A percentile compares a stretch with the other conserved stretches of the same genome.
Conservation (phyloP, 2,329 filamentous ascomycete genomes). For the Sporothrix pallida region DNA sequence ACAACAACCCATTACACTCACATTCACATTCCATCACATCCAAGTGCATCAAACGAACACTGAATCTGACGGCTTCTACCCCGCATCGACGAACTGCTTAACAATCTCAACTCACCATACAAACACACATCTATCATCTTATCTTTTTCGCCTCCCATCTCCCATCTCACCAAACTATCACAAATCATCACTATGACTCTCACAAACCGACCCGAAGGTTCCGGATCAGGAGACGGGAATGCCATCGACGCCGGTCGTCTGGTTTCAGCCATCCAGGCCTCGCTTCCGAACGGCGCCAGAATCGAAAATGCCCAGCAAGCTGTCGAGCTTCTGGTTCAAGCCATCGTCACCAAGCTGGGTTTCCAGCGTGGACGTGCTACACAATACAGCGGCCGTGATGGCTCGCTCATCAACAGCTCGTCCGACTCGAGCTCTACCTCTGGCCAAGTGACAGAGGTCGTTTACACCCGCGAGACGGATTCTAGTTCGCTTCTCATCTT, state of each 20-base stretch:
- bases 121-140: neutral
- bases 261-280: slow-evolving; percentile 63
- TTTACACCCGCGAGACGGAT: neutral
- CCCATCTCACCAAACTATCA: no score
- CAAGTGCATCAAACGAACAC: neutral
- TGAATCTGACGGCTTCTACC: neutral
- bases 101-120: neutral
- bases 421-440: neutral
- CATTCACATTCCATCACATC: neutral
- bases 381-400: neutral
- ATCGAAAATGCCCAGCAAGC: slow-evolving; percentile 73
- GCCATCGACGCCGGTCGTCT: slow-evolving; percentile 54
- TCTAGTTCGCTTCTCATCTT: neutral
- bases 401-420: neutral
- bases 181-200: slow-evolving; percentile 5
- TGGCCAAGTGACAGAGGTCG: neutral
- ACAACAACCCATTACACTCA: neutral
- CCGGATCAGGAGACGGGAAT: slow-evolving; percentile 35
- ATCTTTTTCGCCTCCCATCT: neutral
- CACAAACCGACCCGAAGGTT: neutral
- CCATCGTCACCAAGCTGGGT: slow-evolving; percentile 77
- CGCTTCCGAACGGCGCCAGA: slow-evolving; percentile 59
- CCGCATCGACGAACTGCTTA: neutral
- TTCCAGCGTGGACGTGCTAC: slow-evolving; percentile 58
- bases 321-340: slow-evolving; percentile 81